Percentiles rank a stretch among this genome's conserved stretches.
Evolutionary conservation across 192 early-diverging fungal species (phyloP).

Genomic region (Spinellus fusiger): DNA sequence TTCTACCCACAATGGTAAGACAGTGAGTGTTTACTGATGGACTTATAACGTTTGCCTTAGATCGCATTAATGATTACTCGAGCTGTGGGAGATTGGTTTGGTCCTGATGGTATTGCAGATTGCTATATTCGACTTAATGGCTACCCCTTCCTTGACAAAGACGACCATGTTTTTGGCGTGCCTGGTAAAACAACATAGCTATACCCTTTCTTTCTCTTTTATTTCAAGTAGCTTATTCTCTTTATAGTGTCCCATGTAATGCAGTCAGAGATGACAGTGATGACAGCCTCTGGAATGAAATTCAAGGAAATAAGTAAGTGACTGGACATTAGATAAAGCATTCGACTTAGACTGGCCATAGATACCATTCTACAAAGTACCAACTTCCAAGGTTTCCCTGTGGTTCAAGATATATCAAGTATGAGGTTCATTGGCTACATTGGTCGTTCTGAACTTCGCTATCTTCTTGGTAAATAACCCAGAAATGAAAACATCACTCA

Average conservation of each 20-base stretch:
- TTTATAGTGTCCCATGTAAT: conserved; percentile 49
- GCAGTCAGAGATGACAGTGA: conserved; percentile 48
- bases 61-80: conserved; percentile 76
- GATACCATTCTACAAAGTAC: conserved; percentile 46
- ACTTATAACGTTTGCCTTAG: conserved; percentile 19
- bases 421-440: conserved; percentile 69
- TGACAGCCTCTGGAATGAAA: conserved; percentile 50
- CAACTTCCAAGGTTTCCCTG: conserved; percentile 65
- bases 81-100: conserved; percentile 68
- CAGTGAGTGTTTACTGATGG: too few species aligned
- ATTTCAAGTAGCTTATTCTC: conserved; percentile 4
- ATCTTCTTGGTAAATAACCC: conserved; percentile 40
- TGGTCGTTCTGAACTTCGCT: conserved; percentile 51
- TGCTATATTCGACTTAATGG: conserved; percentile 74
- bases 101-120: conserved; percentile 70
- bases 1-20: conserved; percentile 86
- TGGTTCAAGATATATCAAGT: conserved; percentile 57
- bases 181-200: conserved; percentile 21
- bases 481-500: neutral
- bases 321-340: neutral
- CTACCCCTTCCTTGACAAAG: conserved; percentile 72
- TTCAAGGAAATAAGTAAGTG: conserved; percentile 42
- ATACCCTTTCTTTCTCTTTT: neutral
- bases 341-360: neutral
- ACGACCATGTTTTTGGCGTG: conserved; percentile 56